phyloP scores from a whole-genome alignment of 352 stramenopile genomes.

The Pythium periplocum region DNA sequence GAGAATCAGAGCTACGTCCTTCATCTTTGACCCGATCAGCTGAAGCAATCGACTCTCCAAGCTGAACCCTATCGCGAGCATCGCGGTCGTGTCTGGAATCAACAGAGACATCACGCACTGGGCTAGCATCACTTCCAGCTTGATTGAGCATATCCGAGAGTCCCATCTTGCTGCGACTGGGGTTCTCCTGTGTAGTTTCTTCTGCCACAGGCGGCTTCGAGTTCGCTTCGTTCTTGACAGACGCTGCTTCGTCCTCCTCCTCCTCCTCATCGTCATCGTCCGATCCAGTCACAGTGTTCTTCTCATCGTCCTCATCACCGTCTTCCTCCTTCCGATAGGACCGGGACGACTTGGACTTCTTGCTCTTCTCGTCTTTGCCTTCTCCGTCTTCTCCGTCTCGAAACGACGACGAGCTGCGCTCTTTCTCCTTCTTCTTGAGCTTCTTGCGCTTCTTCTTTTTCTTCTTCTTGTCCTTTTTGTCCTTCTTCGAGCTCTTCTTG shows the following conservation, averaged over 20 bases:
- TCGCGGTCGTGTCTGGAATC: no score
- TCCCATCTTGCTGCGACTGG: no score
- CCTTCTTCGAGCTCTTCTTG: conserved; percentile 31
- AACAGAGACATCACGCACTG: no score
- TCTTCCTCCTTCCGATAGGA: background rate
- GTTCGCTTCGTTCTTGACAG: no score
- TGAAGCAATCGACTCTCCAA: no score
- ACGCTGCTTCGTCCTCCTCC: background rate
- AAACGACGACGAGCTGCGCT: conserved; percentile 1
- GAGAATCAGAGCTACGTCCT: no score
- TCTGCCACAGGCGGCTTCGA: no score
- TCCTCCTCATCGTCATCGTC: conserved; percentile 4
- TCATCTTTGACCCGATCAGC: no score
- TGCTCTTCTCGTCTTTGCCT: conserved; percentile 6
- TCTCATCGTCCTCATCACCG: conserved; percentile 2
- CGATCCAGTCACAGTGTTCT: conserved; percentile 1
- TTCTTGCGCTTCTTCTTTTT: conserved; percentile 57
- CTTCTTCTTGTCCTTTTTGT: conserved; percentile 60
- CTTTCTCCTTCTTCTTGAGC: conserved; percentile 22
- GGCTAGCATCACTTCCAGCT: no score
- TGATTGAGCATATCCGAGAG: no score
- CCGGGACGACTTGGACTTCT: conserved; percentile 2
- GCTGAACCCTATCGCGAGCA: no score
- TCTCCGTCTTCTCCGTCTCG: conserved; percentile 5
- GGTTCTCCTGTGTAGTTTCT: no score